Percentiles rank a stretch among this genome's conserved stretches.
phyloP scores from a whole-genome alignment of 2,329 filamentous ascomycete genomes.

The Nannizziopsis barbatae region DNA sequence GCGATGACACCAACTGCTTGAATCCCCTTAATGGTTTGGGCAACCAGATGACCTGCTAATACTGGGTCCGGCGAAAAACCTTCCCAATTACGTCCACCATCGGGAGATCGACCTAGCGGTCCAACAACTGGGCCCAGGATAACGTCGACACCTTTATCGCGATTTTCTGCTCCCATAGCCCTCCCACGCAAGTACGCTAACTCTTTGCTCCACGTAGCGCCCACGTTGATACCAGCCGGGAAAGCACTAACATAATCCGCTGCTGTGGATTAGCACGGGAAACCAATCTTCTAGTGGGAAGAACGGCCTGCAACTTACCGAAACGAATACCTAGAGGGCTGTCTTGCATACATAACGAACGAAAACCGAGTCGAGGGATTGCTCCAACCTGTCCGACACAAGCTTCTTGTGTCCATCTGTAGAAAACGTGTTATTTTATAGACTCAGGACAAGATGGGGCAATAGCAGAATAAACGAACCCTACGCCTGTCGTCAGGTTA shows the following conservation, averaged over 20 bases:
- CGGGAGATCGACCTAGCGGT: slow-evolving; percentile 56
- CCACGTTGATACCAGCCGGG: slow-evolving; percentile 64
- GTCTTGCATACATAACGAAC: slow-evolving; percentile 74
- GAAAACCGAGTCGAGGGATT: slow-evolving; percentile 46
- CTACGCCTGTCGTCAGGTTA: slow-evolving; percentile 83
- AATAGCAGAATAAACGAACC: slow-evolving; percentile 42
- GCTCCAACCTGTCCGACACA: slow-evolving; percentile 62
- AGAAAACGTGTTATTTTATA: background rate
- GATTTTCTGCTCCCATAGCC: slow-evolving; percentile 65
- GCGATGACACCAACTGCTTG: slow-evolving; percentile 74
- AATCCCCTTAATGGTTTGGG: slow-evolving; percentile 64
- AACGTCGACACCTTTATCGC: slow-evolving; percentile 62
- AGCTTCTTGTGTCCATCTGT: slow-evolving; percentile 54
- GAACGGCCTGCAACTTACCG: slow-evolving; percentile 28
- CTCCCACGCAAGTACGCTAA: slow-evolving; percentile 58
- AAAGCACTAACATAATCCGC: slow-evolving; percentile 75
- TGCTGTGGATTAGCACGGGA: slow-evolving; percentile 19
- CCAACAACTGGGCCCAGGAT: slow-evolving; percentile 68
- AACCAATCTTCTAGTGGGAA: background rate
- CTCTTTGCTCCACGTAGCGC: slow-evolving; percentile 67
- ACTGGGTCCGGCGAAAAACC: slow-evolving; percentile 62
- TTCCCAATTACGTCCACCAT: slow-evolving; percentile 60
- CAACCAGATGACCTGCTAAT: slow-evolving; percentile 60
- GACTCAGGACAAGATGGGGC: background rate
- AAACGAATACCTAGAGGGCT: slow-evolving; percentile 69